These are phyloP conservation scores for Lactifluus volemus DNA, from an alignment of 768 basidiomycete species.

Conservation along the genomic window DNA sequence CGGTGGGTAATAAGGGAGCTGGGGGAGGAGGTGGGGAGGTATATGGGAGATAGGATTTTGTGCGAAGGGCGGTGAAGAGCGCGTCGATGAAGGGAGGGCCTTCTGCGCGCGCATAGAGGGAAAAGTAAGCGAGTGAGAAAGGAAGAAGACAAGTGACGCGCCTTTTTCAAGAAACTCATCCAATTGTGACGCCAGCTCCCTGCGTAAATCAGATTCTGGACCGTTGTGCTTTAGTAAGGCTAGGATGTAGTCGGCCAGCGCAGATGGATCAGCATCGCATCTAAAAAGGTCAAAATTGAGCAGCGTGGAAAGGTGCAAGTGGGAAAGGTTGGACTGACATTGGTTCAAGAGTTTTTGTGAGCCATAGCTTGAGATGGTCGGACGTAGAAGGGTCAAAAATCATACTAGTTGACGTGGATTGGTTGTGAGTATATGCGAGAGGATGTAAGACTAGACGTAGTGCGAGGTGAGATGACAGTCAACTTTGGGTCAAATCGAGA, in stretches of 20 bases:
- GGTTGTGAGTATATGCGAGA: background rate
- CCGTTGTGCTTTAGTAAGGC: conserved; percentile 89
- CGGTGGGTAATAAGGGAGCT: conserved; percentile 31
- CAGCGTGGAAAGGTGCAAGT: background rate
- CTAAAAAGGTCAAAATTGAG: conserved; percentile 32
- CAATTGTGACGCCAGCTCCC: conserved; percentile 66
- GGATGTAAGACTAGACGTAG: background rate
- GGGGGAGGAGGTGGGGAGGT: conserved; percentile 31
- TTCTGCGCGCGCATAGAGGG: conserved; percentile 36
- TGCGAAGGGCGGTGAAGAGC: conserved; percentile 75
- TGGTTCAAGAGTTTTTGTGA: conserved; percentile 80
- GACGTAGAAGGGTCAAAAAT: conserved; percentile 58
- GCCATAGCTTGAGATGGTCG: conserved; percentile 75
- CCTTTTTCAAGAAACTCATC: conserved; percentile 93
- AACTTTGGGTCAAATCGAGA: background rate
- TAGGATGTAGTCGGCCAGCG: conserved; percentile 89
- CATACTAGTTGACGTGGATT: conserved; percentile 32
- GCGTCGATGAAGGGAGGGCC: conserved; percentile 71
- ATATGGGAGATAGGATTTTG: conserved; percentile 81
- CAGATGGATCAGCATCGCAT: conserved; percentile 93
- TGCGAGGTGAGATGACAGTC: background rate
- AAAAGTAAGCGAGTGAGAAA: conserved; percentile 10
- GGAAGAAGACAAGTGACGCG: conserved; percentile 26
- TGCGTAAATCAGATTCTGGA: conserved; percentile 71
- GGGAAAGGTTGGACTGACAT: conserved; percentile 47